These are phyloP conservation scores for Diaporthe sp. DNA, from an alignment of 2,329 filamentous ascomycete species.

Conservation along the genomic window DNA sequence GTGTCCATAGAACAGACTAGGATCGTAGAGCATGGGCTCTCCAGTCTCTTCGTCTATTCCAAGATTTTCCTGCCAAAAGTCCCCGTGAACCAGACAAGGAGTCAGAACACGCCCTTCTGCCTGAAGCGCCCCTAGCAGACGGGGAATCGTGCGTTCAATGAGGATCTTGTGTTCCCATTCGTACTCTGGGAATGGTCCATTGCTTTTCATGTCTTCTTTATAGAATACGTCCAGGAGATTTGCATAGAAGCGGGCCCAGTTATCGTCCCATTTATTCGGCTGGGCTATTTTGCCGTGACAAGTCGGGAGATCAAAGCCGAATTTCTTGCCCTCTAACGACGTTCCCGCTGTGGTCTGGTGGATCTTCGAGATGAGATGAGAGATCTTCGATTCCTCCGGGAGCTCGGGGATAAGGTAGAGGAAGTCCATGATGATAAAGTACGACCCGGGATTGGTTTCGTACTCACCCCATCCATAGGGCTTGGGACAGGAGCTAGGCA, in stretches of 20 bases:
- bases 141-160: conserved; percentile 24
- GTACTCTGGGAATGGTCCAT: background rate
- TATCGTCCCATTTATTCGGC: conserved; percentile 24
- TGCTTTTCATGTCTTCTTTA: conserved; percentile 20
- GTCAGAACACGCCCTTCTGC: conserved; percentile 1
- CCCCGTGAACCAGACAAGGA: conserved; percentile 29
- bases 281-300: conserved; percentile 33
- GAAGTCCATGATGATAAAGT: conserved; percentile 32
- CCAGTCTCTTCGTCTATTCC: conserved; percentile 18
- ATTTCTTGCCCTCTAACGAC: background rate
- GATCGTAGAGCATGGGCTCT: conserved; percentile 30
- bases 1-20: conserved; percentile 9
- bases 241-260: conserved; percentile 23
- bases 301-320: conserved; percentile 19
- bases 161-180: background rate
- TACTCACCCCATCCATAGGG: conserved; percentile 27
- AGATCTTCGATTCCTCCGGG: background rate
- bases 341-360: conserved; percentile 19
- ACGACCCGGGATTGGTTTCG: background rate
- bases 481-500: conserved; percentile 18
- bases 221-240: background rate
- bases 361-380: background rate
- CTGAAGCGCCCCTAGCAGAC: conserved; percentile 11
- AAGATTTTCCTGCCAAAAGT: conserved; percentile 32
- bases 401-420: background rate